Evolutionary conservation across 805 yeast genomes (phyloP), one percentile per base, ranked within the genome.

Genomic region (Torulaspora maleeae): DNA sequence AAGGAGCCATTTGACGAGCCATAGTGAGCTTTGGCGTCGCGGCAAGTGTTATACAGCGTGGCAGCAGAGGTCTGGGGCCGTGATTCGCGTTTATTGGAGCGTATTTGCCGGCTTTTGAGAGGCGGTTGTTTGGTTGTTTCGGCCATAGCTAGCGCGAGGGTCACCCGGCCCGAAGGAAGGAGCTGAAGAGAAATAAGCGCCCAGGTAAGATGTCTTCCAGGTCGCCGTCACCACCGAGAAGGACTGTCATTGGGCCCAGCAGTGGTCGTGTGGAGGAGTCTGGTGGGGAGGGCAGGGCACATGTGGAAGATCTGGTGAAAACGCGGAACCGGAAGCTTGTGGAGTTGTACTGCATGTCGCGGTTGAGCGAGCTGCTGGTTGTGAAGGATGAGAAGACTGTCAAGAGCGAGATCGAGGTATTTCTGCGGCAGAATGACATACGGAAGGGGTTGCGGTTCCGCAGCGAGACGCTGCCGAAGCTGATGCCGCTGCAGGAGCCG

Each of bases 281-380:
- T 12, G 19, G 35, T 10, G 19, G 28, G 24, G 32, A 29, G 20
- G 27, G 28, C 24, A 41, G 27, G 13, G 24, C 44, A 5, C 45
- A 49, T 15, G 41, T 45, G 11, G 56, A 59, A 3, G 73, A 70
- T 39, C 63, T 78, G n/a, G 66, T 78, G 10, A 68, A 71, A 48
- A 68, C 69, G 36, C 68, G 88, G 39, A 79, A 79, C 54, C 67
- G 81, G 22, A 79, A 78, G 55, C 67, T 83, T 19, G 72, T 83
- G 1, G 85, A 82, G 60, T 65, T 83, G 13, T 82, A 78, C 57
- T 76, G 80, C 51, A 74, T 82, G 11, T 70, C 85, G 9, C 62
- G 78, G 48, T 62, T 78, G 41, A 78, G 81, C 15, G 67, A 71
- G 45, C 59, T 76, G 44, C 45, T 70, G 37, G 55, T 62, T 4